Evolutionary conservation across 2,329 filamentous ascomycete species (phyloP).

Genomic region (Cytospora leucostoma): DNA sequence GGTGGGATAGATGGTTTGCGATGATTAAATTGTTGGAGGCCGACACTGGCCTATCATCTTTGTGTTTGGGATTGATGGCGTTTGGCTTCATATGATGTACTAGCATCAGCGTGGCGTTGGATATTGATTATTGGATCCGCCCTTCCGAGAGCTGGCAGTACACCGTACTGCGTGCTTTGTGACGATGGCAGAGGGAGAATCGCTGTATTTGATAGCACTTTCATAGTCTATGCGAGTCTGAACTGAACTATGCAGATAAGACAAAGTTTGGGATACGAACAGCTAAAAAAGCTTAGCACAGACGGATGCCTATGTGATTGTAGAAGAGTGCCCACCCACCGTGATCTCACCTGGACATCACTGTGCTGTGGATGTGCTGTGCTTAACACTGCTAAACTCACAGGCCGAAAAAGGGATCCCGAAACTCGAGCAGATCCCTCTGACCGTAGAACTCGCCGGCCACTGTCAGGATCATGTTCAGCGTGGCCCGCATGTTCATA

Average conservation of each 20-base stretch:
- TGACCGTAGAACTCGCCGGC: slow-evolving; percentile 90
- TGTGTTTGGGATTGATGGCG: slow-evolving; percentile 1
- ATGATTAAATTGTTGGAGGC: background rate
- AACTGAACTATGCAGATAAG: slow-evolving; percentile 14
- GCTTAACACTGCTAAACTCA: slow-evolving; percentile 31
- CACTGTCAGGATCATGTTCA: slow-evolving; percentile 90
- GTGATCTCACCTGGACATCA: slow-evolving; percentile 14
- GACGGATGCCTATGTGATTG: background rate
- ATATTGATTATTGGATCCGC: background rate
- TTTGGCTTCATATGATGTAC: slow-evolving; percentile 15
- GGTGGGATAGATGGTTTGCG: slow-evolving; percentile 26
- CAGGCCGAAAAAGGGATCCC: slow-evolving; percentile 59
- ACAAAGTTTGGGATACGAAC: background rate
- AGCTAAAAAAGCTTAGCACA: background rate
- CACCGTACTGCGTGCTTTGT: background rate
- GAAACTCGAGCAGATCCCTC: slow-evolving; percentile 76
- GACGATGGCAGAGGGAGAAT: background rate
- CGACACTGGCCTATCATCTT: background rate
- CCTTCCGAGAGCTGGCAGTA: background rate
- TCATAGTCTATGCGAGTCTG: background rate
- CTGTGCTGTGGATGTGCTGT: background rate
- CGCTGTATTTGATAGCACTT: background rate
- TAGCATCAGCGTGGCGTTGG: slow-evolving; percentile 25
- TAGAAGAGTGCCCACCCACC: slow-evolving; percentile 12
- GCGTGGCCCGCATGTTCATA: slow-evolving; percentile 65